These are phyloP conservation scores for Puccinia polysora DNA, from an alignment of 1,284 basidiomycete species.

Conservation along the genomic window DNA sequence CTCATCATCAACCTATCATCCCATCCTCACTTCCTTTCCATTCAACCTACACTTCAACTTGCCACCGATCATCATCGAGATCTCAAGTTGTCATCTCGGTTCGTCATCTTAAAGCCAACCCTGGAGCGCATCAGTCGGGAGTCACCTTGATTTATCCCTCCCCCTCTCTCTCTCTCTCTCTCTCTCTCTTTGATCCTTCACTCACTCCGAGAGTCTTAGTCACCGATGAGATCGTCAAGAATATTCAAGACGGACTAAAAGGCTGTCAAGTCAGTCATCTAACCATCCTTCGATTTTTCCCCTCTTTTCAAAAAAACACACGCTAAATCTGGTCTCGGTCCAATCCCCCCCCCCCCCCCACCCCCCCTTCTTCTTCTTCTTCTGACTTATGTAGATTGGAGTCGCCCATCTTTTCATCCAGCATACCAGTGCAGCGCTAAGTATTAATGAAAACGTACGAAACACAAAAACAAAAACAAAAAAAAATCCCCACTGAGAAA, in stretches of 20 bases:
- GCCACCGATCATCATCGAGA: neutral
- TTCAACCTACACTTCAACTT: neutral
- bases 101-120: conserved; percentile 3
- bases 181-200: neutral
- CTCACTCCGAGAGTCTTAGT: conserved; percentile 9
- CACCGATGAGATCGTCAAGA: conserved; percentile 34
- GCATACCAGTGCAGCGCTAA: conserved; percentile 53
- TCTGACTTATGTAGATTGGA: conserved; percentile 40
- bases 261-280: conserved; percentile 33
- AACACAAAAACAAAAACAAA: no score
- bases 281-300: neutral
- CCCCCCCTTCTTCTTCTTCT: neutral
- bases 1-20: neutral
- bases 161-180: neutral
- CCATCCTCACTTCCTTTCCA: no score
- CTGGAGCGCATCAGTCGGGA: no score
- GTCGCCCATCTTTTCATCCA: conserved; percentile 50
- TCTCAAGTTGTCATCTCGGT: conserved; percentile 42
- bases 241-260: conserved; percentile 42
- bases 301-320: neutral
- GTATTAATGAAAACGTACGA: conserved; percentile 51
- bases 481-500: no score
- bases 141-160: neutral
- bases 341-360: no score
- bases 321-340: neutral